Conservation (phyloP, 163 green algal species). For the Prototheca wickerhamii region DNA sequence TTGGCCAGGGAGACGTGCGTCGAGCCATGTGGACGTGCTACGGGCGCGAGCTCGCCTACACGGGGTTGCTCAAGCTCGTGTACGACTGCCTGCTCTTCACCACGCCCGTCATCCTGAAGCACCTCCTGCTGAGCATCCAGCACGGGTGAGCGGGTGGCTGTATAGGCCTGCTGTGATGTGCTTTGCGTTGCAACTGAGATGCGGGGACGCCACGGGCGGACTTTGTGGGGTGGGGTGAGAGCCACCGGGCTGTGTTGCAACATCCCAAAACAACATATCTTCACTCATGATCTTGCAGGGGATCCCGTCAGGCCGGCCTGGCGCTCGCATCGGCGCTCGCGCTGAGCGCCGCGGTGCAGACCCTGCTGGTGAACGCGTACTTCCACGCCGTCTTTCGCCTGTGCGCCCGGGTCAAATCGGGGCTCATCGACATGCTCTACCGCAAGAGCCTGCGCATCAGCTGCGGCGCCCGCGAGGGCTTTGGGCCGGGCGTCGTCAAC, state of each 20-base stretch:
- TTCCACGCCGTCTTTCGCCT: slow-evolving; percentile 73
- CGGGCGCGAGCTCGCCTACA: slow-evolving; percentile 30
- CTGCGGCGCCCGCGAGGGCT: slow-evolving; percentile 22
- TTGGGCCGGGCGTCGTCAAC: slow-evolving; percentile 62
- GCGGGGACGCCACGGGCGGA: background rate
- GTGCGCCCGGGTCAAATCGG: slow-evolving; percentile 41
- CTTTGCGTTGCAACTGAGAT: too few species aligned
- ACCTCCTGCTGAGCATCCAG: slow-evolving; percentile 55
- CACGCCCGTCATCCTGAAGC: slow-evolving; percentile 56
- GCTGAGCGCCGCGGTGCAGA: slow-evolving; percentile 39
- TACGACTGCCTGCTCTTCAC: slow-evolving; percentile 70
- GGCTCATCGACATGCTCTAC: slow-evolving; percentile 56
- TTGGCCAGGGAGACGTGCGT: slow-evolving; percentile 38
- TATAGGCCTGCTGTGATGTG: too few species aligned
- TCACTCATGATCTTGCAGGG: slow-evolving; percentile 9
- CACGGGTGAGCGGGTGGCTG: background rate
- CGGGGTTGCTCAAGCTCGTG: slow-evolving; percentile 61
- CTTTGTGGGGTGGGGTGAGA: slow-evolving; percentile 1
- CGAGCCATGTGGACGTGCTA: slow-evolving; percentile 37
- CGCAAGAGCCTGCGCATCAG: slow-evolving; percentile 59
- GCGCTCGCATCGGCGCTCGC: slow-evolving; percentile 41
- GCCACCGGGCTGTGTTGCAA: background rate
- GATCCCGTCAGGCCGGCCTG: slow-evolving; percentile 29
- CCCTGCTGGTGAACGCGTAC: slow-evolving; percentile 69
- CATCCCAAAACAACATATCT: background rate